A percentile compares a stretch with the other conserved stretches of the same genome.
These are phyloP conservation scores for Fusarium albosuccineum DNA, from an alignment of 2,329 filamentous ascomycete genomes.

Conservation along the genomic window DNA sequence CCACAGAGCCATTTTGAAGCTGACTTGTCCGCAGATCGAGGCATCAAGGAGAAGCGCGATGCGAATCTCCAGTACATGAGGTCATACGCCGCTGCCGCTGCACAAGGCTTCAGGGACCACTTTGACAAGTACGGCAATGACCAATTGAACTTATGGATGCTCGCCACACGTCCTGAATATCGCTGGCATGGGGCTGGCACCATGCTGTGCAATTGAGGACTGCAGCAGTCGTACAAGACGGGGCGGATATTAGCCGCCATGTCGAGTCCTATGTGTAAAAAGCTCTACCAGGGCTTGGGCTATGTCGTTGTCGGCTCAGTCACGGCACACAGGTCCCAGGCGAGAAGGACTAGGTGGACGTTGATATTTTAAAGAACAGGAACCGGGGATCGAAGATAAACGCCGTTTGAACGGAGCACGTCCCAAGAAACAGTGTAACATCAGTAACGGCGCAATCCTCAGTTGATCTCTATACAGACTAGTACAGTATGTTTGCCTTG, in stretches of 20 bases:
- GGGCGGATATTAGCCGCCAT: neutral
- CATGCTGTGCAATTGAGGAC: conserved; percentile 20
- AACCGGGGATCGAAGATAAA: too few species aligned
- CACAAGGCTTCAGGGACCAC: neutral
- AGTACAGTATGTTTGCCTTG: too few species aligned
- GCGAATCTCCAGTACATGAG: conserved; percentile 9
- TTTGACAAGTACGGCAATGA: neutral
- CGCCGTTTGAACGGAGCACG: too few species aligned
- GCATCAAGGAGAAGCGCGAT: conserved; percentile 7
- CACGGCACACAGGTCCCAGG: conserved; percentile 4
- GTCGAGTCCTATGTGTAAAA: neutral
- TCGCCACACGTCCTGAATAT: conserved; percentile 8
- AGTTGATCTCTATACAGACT: too few species aligned
- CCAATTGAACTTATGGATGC: conserved; percentile 5
- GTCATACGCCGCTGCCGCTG: neutral
- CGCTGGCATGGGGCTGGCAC: neutral
- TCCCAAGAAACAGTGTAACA: too few species aligned
- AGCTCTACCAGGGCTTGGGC: neutral
- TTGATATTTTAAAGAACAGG: conserved; percentile 8
- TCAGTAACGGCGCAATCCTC: too few species aligned
- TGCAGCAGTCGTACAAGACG: neutral
- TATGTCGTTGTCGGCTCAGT: neutral
- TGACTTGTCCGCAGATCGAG: conserved; percentile 8
- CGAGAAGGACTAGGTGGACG: conserved; percentile 8
- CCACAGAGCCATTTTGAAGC: too few species aligned